Conservation (phyloP, 345 rosid species). For the Microcos paniculata region DNA sequence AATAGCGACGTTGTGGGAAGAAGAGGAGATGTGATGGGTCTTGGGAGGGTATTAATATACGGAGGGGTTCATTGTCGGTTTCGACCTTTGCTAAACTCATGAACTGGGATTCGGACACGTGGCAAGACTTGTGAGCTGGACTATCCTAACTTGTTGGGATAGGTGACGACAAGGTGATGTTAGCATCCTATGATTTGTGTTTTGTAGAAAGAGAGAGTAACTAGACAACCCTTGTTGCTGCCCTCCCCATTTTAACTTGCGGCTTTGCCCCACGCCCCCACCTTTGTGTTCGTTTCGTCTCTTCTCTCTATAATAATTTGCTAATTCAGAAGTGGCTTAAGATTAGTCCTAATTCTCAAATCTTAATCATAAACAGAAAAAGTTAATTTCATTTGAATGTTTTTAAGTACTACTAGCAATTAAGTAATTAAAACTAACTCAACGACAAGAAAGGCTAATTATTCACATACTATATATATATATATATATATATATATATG, state of each 20-base stretch:
- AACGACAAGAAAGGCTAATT: no score
- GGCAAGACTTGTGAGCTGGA: slow-evolving; percentile 21
- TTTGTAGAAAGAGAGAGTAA: slow-evolving; percentile 4
- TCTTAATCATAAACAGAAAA: no score
- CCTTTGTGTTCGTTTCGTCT: no score
- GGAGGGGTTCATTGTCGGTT: slow-evolving; percentile 18
- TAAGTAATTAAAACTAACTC: no score
- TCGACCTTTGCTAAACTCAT: background rate
- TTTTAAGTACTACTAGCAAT: no score
- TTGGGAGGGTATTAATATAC: slow-evolving; percentile 25
- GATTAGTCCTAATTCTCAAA: no score
- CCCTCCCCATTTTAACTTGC: slow-evolving; percentile 21
- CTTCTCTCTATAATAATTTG: no score
- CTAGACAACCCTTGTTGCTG: slow-evolving; percentile 12
- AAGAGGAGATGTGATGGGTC: slow-evolving; percentile 15
- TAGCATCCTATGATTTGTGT: slow-evolving; percentile 33
- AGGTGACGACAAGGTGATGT: slow-evolving; percentile 33
- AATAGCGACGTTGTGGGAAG: slow-evolving; percentile 18
- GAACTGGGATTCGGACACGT: slow-evolving; percentile 29
- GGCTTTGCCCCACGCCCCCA: slow-evolving; percentile 12
- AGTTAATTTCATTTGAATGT: no score
- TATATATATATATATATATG: no score
- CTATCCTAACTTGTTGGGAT: slow-evolving; percentile 15
- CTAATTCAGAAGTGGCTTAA: no score
- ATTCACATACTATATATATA: no score